These are phyloP conservation scores for Yamadazyma friedrichii DNA, from an alignment of 1,139 yeast genomes.

Conservation along the genomic window DNA sequence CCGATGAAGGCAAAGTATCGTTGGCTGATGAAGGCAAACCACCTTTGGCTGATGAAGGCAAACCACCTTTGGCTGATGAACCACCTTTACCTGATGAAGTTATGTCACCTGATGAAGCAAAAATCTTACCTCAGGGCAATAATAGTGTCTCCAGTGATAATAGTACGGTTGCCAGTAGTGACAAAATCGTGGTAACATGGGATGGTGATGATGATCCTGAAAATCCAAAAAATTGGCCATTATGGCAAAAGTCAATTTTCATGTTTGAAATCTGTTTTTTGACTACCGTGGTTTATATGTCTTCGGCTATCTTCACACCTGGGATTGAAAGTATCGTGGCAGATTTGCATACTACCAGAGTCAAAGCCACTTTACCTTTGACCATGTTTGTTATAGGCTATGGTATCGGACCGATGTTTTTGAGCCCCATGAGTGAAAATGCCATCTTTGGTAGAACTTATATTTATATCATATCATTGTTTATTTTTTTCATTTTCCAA, in stretches of 20 bases:
- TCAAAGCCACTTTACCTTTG: conserved; percentile 33
- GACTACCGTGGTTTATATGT: conserved; percentile 57
- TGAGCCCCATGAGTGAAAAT: conserved; percentile 38
- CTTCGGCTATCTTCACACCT: conserved; percentile 61
- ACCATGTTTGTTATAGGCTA: conserved; percentile 39
- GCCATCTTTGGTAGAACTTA: conserved; percentile 53
- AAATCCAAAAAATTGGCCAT: conserved; percentile 59
- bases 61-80: too few species aligned
- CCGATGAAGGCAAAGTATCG: background rate
- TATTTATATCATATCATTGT: conserved; percentile 29
- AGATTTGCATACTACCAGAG: conserved; percentile 25
- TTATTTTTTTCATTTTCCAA: conserved; percentile 33
- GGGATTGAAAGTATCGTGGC: conserved; percentile 35
- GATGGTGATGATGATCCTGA: conserved; percentile 52
- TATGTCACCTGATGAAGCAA: too few species aligned
- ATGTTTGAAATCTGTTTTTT: conserved; percentile 41
- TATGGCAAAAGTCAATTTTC: conserved; percentile 34
- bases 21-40: background rate
- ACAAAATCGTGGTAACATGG: conserved; percentile 30
- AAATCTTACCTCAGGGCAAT: background rate
- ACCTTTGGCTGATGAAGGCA: too few species aligned
- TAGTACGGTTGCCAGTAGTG: background rate
- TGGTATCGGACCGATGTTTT: conserved; percentile 39
- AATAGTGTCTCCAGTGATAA: background rate
- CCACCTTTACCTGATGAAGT: too few species aligned